phyloP scores from a whole-genome alignment of 805 yeast species.

The Scheffersomyces spartinae region DNA sequence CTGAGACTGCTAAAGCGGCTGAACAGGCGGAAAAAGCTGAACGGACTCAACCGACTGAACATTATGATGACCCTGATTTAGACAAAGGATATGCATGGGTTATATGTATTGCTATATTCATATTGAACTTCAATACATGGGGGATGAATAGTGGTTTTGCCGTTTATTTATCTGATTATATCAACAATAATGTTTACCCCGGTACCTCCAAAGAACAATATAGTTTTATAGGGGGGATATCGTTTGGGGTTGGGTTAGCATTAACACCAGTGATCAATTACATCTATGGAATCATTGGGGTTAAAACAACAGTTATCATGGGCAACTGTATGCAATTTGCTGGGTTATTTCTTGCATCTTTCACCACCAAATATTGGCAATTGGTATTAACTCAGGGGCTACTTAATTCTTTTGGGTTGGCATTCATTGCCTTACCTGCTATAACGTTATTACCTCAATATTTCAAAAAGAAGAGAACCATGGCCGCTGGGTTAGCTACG shows the following conservation, averaged over 20 bases:
- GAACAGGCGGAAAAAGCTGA: no score
- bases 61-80: no score
- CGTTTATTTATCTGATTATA: conserved; percentile 46
- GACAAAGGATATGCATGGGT: conserved; percentile 71
- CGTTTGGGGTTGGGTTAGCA: conserved; percentile 43
- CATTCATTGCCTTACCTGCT: conserved; percentile 48
- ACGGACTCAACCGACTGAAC: no score
- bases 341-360: conserved; percentile 51
- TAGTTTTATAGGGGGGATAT: conserved; percentile 58
- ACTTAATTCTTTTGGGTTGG: conserved; percentile 45
- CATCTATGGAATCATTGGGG: conserved; percentile 32
- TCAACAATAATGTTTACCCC: conserved; percentile 36
- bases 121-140: conserved; percentile 55
- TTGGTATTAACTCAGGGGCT: conserved; percentile 60
- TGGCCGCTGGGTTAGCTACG: conserved; percentile 36
- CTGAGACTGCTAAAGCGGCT: no score
- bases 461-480: conserved; percentile 52
- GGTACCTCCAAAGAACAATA: conserved; percentile 50
- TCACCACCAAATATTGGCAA: conserved; percentile 50
- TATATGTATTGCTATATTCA: conserved; percentile 35
- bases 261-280: conserved; percentile 39
- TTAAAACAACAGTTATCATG: conserved; percentile 25
- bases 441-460: conserved; percentile 55
- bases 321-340: conserved; percentile 43
- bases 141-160: conserved; percentile 64